Base-by-base conservation (phyloP, 1,284 basidiomycete genomes). In the Polyporus tsugae region DNA sequence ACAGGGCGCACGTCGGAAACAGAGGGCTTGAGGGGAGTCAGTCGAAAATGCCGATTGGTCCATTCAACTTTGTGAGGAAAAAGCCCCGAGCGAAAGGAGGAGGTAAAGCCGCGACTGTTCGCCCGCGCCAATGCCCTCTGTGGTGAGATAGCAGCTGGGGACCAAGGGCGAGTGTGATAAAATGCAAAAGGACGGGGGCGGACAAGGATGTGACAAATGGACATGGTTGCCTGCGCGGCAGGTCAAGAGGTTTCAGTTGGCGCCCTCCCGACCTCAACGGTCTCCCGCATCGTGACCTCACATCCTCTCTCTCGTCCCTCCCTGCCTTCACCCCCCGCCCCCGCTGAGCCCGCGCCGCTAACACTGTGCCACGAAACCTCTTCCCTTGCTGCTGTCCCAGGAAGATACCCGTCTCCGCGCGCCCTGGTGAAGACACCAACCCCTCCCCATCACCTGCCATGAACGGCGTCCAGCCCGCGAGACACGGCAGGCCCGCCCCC, bases 401-500 rank as follows among this genome's bases (percentile, higher is more conserved):
- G 36, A 65, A 52, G 29, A 63, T 62, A 42, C 59, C 70, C 60
- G 49, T 38, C 38, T 58, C 35, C 58, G 63, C 59, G 58, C 57
- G 13, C 65, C 10, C 22, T 57, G 60, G 60, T 49, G 49, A 62
- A 22, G 38, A 41, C 58, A 39, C 42, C 29, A n/a, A 22, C 60
- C 35, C 19, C 44, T 25, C 46, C 61, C 49, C 52, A 33, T 29
- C 61, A 52, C 52, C 59, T 72, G 70, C 74, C 71, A 85, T 85
- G 84, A 85, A 83, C 79, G 82, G 83, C 74, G 73, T 80, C 63
- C 77, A 79, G 72, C 64, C 78, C 69, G 78, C 74, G 63, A 71
- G 75, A 73, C 77, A 76, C 29, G 72, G 71, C 60, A 76, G 74
- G 73, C 83, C 84, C 10, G 85, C 85, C 22, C 87, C 88, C 25